Evolutionary conservation across 768 basidiomycete genomes (phyloP), one percentile per base, ranked within the genome.

Genomic region (Tremella yokohamensis): DNA sequence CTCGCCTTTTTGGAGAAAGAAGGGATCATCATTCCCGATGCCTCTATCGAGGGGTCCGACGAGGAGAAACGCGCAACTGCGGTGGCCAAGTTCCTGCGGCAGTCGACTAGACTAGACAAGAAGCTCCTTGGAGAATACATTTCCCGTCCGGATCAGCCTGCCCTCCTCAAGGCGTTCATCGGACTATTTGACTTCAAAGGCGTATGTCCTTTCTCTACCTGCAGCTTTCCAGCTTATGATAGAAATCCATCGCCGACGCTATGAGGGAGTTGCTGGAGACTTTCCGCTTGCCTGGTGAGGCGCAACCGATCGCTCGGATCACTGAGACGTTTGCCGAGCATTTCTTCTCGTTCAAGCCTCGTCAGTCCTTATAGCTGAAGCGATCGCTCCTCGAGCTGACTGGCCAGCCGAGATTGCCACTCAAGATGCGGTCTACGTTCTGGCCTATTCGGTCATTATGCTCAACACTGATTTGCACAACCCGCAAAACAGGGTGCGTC

Each of bases 401-500:
- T 19, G 13, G 49, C 24, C 60, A 92, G 91, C 84, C 58, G 93
- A 93, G 74, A 86, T 98, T 63, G 89, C 87, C 72, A 86, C 81
- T 56, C 85, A 90, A 78, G 96, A 98, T 73, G 89, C 94, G 3
- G 89, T 90, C 18, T 93, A 96, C 76, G 88, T 99, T 8, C 79
- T 99, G 22, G 84, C 94, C 1, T 99, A 86, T 76, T 97, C 96
- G 0, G 86, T 99, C 60, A 97, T 99, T 76, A 84, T 99, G 91
- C 83, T 99, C 50, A 99, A 99, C 77, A 99, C 96, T 8, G 96
- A 99, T 78, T 84, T 85, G 29, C 93, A 97, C 74, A 97, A 89
- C 72, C 92, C 93, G 12, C 91, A 96, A 81, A 83, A 93, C 60
- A 80, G 89, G 72, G 90, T 88, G 72, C 75, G 86, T 69, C 4